phyloP scores from a whole-genome alignment of 805 yeast genomes.

The Metschnikowia lochheadii region DNA sequence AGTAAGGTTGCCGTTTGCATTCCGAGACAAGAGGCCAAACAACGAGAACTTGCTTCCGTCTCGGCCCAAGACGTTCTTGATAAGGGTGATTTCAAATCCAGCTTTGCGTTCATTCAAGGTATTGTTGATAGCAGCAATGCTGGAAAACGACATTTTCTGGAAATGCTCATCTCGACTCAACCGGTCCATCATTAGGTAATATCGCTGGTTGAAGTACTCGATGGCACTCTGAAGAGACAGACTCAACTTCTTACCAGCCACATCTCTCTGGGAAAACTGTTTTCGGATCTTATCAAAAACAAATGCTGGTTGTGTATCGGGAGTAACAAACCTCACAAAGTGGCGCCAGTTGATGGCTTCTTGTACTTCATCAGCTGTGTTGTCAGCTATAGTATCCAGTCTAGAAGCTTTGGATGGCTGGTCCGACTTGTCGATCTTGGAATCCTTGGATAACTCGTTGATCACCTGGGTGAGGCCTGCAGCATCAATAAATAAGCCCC shows the following conservation, averaged over 20 bases:
- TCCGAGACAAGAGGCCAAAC: constrained; percentile 68
- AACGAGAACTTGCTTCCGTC: constrained; percentile 71
- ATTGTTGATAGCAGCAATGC: constrained; percentile 41
- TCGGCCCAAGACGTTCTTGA: constrained; percentile 84
- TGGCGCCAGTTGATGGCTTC: constrained; percentile 61
- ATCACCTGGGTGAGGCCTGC: constrained; percentile 61
- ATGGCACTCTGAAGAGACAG: constrained; percentile 22
- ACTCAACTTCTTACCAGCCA: constrained; percentile 13
- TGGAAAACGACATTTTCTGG: constrained; percentile 46
- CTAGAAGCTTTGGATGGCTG: constrained; percentile 13
- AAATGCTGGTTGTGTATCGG: constrained; percentile 60
- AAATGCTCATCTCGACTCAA: constrained; percentile 72
- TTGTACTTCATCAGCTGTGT: constrained; percentile 12
- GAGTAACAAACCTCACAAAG: constrained; percentile 62
- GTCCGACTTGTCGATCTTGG: not conserved
- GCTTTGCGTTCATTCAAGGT: constrained; percentile 8
- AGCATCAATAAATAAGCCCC: constrained; percentile 83
- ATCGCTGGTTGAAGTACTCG: constrained; percentile 50
- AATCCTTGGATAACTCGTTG: constrained; percentile 42
- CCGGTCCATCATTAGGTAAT: constrained; percentile 62
- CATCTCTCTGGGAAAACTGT: constrained; percentile 42
- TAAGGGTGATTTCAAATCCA: constrained; percentile 51
- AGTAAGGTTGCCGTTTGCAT: constrained; percentile 63
- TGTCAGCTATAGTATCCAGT: constrained; percentile 21
- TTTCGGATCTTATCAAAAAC: constrained; percentile 57